Percentiles rank a stretch among this genome's conserved stretches.
phyloP scores from a whole-genome alignment of 768 basidiomycete genomes.

The Trametes cubensis region DNA sequence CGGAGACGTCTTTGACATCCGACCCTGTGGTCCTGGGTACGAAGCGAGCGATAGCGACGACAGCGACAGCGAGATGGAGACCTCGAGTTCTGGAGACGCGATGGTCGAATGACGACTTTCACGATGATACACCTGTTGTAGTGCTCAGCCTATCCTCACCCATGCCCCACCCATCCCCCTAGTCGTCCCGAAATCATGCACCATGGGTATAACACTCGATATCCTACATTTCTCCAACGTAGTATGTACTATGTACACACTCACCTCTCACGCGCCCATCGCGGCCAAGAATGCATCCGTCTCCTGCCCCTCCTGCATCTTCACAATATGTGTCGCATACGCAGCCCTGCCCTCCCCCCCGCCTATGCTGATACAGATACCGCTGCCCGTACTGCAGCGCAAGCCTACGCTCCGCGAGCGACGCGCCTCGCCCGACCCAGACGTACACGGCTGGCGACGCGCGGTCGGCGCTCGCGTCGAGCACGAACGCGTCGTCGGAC shows the following conservation, averaged over 20 bases:
- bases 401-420: constrained; percentile 50
- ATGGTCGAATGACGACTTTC: background rate
- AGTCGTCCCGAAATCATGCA: background rate
- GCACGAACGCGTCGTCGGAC: constrained; percentile 53
- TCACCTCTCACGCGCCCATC: constrained; percentile 23
- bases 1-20: constrained; percentile 54
- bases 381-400: constrained; percentile 58
- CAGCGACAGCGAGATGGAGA: constrained; percentile 17
- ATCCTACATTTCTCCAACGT: background rate
- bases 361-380: constrained; percentile 48
- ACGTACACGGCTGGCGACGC: constrained; percentile 51
- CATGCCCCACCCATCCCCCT: background rate
- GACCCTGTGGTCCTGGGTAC: constrained; percentile 33
- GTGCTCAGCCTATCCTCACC: background rate
- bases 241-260: too few species aligned
- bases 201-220: background rate
- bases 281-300: constrained; percentile 47
- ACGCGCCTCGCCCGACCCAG: constrained; percentile 58
- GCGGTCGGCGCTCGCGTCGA: constrained; percentile 46
- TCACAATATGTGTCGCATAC: constrained; percentile 46
- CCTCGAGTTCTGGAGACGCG: background rate
- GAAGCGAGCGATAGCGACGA: constrained; percentile 31
- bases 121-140: background rate
- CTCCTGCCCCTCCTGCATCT: constrained; percentile 58
- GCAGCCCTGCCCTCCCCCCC: constrained; percentile 24